Evolutionary conservation across 139 green algal species (phyloP), one percentile per base, ranked within the genome.

Genomic region (Trebouxia sp.): DNA sequence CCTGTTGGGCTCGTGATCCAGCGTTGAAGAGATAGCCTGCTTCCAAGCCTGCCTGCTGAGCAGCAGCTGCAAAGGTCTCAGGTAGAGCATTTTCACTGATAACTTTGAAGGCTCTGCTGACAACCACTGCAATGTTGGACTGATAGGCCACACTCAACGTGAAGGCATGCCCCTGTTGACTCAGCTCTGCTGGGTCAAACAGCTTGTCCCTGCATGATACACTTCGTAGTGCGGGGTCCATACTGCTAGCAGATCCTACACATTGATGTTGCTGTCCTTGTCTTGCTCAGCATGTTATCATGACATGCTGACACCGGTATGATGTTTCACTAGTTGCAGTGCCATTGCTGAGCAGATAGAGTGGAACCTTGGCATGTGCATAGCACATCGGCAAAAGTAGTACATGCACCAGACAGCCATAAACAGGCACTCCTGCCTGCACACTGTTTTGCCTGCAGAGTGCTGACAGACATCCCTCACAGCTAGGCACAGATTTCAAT

Each of bases 191-290:
- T 7, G 15, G 26, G 12, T 17, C 35, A 0, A 45, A 43, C 14
- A 72, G 32, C 32, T 72, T 72, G n/a, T 72, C 62, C 62, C 62
- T 72, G 62, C 47, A 53, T 26, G 20, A 6, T 53, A 17, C 47
- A 53, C 14, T 53, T 53, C 15, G 47, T 26, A 26, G 14, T 53
- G 47, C 47, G 20, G 47, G n/a, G n/a, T n/a, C n/a, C 47, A 14
- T 53, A 26, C 1, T 53, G 47, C 14, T 2, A 53, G 15, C 47
- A 53, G 47, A 5, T 17, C n/a, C n/a, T n/a, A n/a, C n/a, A n/a
- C n/a, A n/a, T n/a, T n/a, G n/a, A n/a, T n/a, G n/a, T n/a, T n/a
- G n/a, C n/a, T n/a, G n/a, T n/a, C n/a, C n/a, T n/a, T n/a, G n/a
- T n/a, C n/a, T n/a, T n/a, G n/a, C n/a, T n/a, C n/a, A n/a, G n/a